Conservation (phyloP, 2,329 filamentous ascomycete species). For the Fusarium liriodendri region DNA sequence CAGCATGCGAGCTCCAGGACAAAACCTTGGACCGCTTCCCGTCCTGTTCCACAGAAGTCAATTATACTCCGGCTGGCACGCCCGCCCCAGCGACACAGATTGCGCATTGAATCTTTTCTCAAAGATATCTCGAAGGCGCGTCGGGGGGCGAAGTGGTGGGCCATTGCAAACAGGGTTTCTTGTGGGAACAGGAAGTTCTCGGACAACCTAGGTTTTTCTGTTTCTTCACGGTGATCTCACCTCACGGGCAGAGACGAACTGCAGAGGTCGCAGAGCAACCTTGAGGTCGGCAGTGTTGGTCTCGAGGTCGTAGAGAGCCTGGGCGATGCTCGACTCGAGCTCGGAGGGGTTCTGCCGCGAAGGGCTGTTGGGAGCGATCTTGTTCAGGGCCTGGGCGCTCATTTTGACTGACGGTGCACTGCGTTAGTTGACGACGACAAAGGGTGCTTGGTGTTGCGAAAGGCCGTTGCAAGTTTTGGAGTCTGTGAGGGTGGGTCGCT, state of each 20-base stretch:
- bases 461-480: conserved; percentile 46
- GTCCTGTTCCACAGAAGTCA: conserved; percentile 72
- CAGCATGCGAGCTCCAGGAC: conserved; percentile 82
- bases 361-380: conserved; percentile 97
- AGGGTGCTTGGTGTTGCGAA: conserved; percentile 40
- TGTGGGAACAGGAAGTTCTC: conserved; percentile 57
- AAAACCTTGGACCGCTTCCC: conserved; percentile 80
- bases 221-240: conserved; percentile 73
- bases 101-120: conserved; percentile 35
- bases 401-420: conserved; percentile 64
- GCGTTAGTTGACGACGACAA: conserved; percentile 44
- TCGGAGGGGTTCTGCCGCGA: conserved; percentile 96
- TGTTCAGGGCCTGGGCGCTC: conserved; percentile 84
- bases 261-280: conserved; percentile 93
- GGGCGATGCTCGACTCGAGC: conserved; percentile 96
- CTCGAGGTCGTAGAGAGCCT: conserved; percentile 98
- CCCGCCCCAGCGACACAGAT: conserved; percentile 42
- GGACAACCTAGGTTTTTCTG: conserved; percentile 17
- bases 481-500: conserved; percentile 46
- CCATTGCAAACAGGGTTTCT: conserved; percentile 49
- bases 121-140: conserved; percentile 39
- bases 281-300: conserved; percentile 99
- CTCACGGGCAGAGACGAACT: conserved; percentile 99
- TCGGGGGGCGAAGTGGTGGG: conserved; percentile 43
- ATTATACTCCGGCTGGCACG: conserved; percentile 51